Evolutionary conservation across 202 grass and related monocot species (phyloP).

Genomic region (Setaria viridis): DNA sequence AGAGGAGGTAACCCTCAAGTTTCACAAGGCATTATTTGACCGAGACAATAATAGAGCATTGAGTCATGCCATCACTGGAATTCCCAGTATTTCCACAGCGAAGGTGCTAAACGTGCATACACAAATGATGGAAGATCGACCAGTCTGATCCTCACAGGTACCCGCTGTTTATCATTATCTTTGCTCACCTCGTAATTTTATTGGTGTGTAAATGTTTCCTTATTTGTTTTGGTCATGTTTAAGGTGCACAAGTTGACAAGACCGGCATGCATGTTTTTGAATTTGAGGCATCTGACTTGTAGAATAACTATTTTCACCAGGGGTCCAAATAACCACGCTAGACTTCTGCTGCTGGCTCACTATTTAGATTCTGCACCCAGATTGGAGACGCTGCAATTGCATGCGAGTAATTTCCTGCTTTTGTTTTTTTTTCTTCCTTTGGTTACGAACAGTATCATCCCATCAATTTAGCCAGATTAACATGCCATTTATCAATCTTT

Average conservation of each 20-base stretch:
- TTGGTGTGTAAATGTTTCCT: neutral
- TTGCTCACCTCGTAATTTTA: neutral
- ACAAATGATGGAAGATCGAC: neutral
- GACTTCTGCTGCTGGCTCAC: neutral
- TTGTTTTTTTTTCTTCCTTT: neutral
- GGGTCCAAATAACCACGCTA: neutral
- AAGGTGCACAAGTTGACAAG: constrained; percentile 19
- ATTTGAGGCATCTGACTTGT: constrained; percentile 27
- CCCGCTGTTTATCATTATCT: neutral
- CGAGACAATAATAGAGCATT: neutral
- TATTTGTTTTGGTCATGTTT: constrained; percentile 36
- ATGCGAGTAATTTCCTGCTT: constrained; percentile 17
- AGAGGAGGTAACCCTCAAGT: constrained; percentile 5
- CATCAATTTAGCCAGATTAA: neutral
- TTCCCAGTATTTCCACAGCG: constrained; percentile 13
- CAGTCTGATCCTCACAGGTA: constrained; percentile 21
- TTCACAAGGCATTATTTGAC: neutral
- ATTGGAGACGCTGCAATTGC: constrained; percentile 17
- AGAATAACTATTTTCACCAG: neutral
- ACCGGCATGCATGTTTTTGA: constrained; percentile 18
- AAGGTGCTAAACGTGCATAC: neutral
- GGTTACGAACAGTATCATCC: no score
- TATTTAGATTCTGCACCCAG: neutral
- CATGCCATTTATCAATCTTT: neutral
- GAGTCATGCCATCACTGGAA: neutral